Percentiles rank a stretch among this genome's conserved stretches.
phyloP scores from a whole-genome alignment of 805 yeast genomes.

The Sugiyamaella smithiae region DNA sequence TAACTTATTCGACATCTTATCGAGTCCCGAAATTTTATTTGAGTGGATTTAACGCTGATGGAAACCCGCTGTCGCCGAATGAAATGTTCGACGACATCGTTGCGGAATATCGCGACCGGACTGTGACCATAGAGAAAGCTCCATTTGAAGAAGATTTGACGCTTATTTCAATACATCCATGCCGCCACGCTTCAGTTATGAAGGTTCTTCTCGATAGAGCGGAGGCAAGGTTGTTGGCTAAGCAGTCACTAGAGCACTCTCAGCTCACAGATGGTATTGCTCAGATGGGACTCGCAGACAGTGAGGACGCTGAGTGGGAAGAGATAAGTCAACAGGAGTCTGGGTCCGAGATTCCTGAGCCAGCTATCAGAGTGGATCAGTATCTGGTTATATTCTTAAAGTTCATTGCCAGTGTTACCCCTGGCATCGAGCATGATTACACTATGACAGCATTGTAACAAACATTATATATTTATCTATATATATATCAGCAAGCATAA shows the following conservation, averaged over 20 bases:
- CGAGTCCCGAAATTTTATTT: constrained; percentile 93
- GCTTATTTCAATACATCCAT: constrained; percentile 88
- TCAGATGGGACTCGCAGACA: constrained; percentile 40
- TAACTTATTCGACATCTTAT: constrained; percentile 90
- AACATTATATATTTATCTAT: too few species aligned
- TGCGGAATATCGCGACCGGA: constrained; percentile 87
- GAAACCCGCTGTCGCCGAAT: constrained; percentile 79
- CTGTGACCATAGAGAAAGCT: constrained; percentile 91
- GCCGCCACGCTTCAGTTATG: constrained; percentile 95
- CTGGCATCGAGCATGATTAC: constrained; percentile 95
- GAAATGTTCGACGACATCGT: constrained; percentile 95
- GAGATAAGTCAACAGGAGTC: constrained; percentile 41
- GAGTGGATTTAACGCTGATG: constrained; percentile 80
- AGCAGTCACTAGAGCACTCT: constrained; percentile 21
- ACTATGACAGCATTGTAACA: constrained; percentile 83
- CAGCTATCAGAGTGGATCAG: constrained; percentile 79
- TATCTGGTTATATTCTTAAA: constrained; percentile 85
- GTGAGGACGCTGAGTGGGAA: constrained; percentile 45
- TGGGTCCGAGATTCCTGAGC: constrained; percentile 30
- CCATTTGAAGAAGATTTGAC: constrained; percentile 78
- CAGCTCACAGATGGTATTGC: constrained; percentile 39
- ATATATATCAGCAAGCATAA: neutral
- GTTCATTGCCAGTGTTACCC: constrained; percentile 94
- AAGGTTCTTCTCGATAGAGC: constrained; percentile 77
- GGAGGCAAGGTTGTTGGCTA: constrained; percentile 37